phyloP scores from a whole-genome alignment of 78 protist species.

The Cavenderia fasciculata region DNA sequence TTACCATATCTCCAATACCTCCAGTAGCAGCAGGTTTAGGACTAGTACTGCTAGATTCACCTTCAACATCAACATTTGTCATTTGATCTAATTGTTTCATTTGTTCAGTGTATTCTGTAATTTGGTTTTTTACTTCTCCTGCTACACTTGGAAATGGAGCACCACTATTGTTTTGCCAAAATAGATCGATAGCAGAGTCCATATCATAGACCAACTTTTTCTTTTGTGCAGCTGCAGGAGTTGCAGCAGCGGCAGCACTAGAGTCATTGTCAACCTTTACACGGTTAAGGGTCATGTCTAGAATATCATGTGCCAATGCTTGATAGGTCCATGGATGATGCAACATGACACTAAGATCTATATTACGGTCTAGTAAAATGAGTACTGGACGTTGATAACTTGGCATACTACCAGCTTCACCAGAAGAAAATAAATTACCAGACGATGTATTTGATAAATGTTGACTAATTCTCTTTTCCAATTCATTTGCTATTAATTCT shows the following conservation, averaged over 20 bases:
- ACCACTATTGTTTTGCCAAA: constrained; percentile 82
- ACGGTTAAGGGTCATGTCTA: constrained; percentile 80
- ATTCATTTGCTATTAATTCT: constrained; percentile 76
- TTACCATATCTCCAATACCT: constrained; percentile 55
- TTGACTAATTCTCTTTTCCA: constrained; percentile 43
- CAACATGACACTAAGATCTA: constrained; percentile 86
- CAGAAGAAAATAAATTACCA: constrained; percentile 35
- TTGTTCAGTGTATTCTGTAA: constrained; percentile 57
- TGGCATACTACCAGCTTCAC: constrained; percentile 25
- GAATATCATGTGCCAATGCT: constrained; percentile 88
- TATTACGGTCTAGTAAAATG: constrained; percentile 83
- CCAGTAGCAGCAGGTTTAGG: not conserved
- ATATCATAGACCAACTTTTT: constrained; percentile 68
- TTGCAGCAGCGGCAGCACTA: not conserved
- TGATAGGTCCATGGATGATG: constrained; percentile 94
- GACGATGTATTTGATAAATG: constrained; percentile 43
- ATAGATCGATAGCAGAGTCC: constrained; percentile 79
- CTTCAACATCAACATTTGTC: constrained; percentile 25
- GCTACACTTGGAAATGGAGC: constrained; percentile 88
- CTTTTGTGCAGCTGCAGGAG: too few relatives aligned
- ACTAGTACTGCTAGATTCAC: not conserved
- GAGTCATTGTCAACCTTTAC: constrained; percentile 63
- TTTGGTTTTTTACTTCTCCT: constrained; percentile 50
- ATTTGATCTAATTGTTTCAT: constrained; percentile 26
- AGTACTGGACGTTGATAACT: constrained; percentile 74